Evolutionary conservation across 192 early-diverging fungal genomes (phyloP), one percentile per base, ranked within the genome.

Genomic region (Coemansia sp.): DNA sequence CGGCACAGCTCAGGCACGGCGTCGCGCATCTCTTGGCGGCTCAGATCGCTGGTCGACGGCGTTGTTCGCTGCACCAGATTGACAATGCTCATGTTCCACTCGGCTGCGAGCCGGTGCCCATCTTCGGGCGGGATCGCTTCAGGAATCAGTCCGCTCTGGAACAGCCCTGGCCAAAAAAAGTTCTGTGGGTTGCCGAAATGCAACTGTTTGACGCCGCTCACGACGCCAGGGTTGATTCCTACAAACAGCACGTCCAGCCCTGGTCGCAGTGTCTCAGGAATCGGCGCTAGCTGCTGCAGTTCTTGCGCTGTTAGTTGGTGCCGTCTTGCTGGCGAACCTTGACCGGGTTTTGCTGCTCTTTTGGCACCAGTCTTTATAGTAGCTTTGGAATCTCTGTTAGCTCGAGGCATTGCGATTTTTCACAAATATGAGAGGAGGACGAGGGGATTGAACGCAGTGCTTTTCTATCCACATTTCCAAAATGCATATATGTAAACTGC

Each of bases 131-230:
- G 67, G 6, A 91, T 32, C 39, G 41, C 29, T 24, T 84, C 70
- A 10, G 83, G 77, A 24, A 85, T 80, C 23, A 88, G 80, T 67
- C 81, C 86, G 43, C 86, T 85, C 52, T 87, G 82, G 21, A 69
- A 85, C 38, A 91, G 65, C 23, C 90, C 89, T 6, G 82, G 82
- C 87, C 89, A 91, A 76, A 91, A 90, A 57, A 85, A 88, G 64
- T 91, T 91, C 8, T 80, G 84, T 4, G 87, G 87, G 54, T 85
- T 85, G 14, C 88, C 84, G 80, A 88, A 91, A 61, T 91, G 90
- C 51, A 87, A 85, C 9, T 85, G 83, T 49, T 69, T 72, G 17
- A 72, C 60, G 17, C 86, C 83, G 58, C 86, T 88, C 6, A 73
- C 65, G 10, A 87, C 65, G 14, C 90, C 90, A 8, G 88, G 89